These are phyloP conservation scores for Phytophthora hybrid DNA, from an alignment of 352 stramenopile genomes.

Conservation along the genomic window DNA sequence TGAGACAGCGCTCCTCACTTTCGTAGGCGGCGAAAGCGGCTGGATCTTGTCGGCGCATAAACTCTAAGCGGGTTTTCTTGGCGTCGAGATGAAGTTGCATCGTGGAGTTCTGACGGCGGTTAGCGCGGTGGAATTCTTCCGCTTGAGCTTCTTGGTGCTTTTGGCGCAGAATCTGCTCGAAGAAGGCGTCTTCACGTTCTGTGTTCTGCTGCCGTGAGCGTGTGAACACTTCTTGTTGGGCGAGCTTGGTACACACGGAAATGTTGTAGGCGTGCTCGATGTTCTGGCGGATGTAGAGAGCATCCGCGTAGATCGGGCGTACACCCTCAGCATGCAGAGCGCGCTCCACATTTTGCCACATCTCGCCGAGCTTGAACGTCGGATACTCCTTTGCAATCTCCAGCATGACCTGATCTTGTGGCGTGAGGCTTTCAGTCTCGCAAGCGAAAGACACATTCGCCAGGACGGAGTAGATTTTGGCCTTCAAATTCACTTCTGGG, in stretches of 20 bases:
- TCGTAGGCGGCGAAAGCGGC: constrained; percentile 60
- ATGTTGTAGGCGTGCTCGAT: constrained; percentile 82
- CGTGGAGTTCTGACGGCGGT: constrained; percentile 71
- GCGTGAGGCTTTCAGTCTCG: constrained; percentile 43
- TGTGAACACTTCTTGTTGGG: constrained; percentile 61
- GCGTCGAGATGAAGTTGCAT: constrained; percentile 80
- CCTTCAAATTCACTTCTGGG: constrained; percentile 66
- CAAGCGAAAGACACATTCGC: constrained; percentile 67
- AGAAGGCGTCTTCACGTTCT: constrained; percentile 54
- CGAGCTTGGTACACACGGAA: constrained; percentile 67
- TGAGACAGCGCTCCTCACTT: constrained; percentile 49
- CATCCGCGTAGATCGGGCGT: constrained; percentile 79
- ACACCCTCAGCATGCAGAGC: constrained; percentile 68
- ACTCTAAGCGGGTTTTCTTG: constrained; percentile 75
- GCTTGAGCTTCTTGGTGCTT: constrained; percentile 78
- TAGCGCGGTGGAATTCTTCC: constrained; percentile 61
- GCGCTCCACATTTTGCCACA: constrained; percentile 80
- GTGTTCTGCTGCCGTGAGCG: constrained; percentile 24
- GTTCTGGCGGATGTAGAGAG: constrained; percentile 73
- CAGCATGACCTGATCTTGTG: constrained; percentile 70
- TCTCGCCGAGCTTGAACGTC: constrained; percentile 70
- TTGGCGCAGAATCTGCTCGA: constrained; percentile 61
- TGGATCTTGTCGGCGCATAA: constrained; percentile 72
- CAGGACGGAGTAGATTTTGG: constrained; percentile 77
- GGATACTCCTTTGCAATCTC: constrained; percentile 80